Evolutionary conservation across 768 basidiomycete genomes (phyloP).

Genomic region (Pholiota molesta): DNA sequence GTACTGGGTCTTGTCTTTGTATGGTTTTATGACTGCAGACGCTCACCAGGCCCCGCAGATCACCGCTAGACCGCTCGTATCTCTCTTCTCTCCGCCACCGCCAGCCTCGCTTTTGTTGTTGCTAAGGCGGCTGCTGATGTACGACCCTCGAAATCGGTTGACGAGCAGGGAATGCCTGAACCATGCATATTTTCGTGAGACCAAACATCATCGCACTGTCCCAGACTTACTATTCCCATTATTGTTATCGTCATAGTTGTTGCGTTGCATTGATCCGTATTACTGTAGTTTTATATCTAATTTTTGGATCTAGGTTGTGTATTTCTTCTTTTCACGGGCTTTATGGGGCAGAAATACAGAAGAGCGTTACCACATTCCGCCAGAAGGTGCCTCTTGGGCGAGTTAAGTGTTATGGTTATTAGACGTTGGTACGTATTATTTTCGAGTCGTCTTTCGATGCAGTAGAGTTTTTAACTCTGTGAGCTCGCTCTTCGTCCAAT

Average conservation of each 20-base stretch:
- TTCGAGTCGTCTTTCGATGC: neutral
- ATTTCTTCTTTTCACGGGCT: neutral
- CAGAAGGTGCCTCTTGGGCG: neutral
- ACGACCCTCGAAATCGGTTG: conserved; percentile 80
- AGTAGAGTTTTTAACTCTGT: neutral
- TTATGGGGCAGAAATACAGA: neutral
- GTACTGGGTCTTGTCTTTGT: conserved; percentile 43
- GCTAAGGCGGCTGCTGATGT: conserved; percentile 83
- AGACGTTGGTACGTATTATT: neutral
- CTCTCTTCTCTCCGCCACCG: conserved; percentile 71
- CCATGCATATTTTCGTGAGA: conserved; percentile 83
- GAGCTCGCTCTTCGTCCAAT: neutral
- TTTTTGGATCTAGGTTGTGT: too few species aligned
- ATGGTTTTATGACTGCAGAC: neutral
- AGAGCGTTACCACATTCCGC: neutral
- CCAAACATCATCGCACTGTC: conserved; percentile 26
- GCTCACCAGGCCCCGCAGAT: conserved; percentile 41
- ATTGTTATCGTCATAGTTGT: too few species aligned
- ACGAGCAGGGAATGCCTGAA: conserved; percentile 81
- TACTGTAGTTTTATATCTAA: neutral
- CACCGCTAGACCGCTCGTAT: conserved; percentile 58
- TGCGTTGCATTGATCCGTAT: neutral
- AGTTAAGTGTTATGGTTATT: neutral
- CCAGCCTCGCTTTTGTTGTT: conserved; percentile 80
- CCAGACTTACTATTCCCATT: neutral